Percentiles rank a stretch among this genome's conserved stretches.
Evolutionary conservation across 495 filamentous ascomycete genomes (phyloP).

Genomic region (Podospora pseudopauciseta): DNA sequence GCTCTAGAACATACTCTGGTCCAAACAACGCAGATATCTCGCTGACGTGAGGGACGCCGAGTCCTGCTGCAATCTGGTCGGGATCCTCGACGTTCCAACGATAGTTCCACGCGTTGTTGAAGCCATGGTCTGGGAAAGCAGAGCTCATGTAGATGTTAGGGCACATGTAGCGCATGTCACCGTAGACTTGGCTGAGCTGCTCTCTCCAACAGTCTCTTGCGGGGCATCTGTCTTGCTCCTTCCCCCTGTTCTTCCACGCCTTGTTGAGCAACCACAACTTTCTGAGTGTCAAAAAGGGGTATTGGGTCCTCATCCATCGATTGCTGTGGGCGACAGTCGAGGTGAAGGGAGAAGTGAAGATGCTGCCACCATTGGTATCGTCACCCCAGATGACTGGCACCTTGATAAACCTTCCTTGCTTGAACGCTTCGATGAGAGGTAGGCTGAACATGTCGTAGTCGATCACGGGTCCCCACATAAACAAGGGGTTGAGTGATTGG

Average conservation of each 20-base stretch:
- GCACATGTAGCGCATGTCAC: constrained; percentile 72
- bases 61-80: constrained; percentile 43
- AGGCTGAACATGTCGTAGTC: constrained; percentile 57
- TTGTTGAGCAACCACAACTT: constrained; percentile 56
- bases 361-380: constrained; percentile 66
- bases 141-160: constrained; percentile 57
- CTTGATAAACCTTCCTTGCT: constrained; percentile 58
- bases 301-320: constrained; percentile 61
- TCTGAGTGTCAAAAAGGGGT: constrained; percentile 50
- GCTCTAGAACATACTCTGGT: constrained; percentile 23
- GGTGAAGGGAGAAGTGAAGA: constrained; percentile 55
- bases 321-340: constrained; percentile 44
- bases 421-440: constrained; percentile 57
- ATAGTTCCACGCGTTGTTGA: constrained; percentile 55
- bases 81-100: constrained; percentile 62
- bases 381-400: constrained; percentile 70
- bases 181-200: constrained; percentile 60
- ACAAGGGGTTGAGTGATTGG: constrained; percentile 41
- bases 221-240: constrained; percentile 36
- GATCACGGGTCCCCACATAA: constrained; percentile 53
- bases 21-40: constrained; percentile 63
- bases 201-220: constrained; percentile 53
- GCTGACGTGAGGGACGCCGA: constrained; percentile 60
- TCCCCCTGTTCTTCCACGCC: constrained; percentile 51
- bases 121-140: constrained; percentile 37